Evolutionary conservation across 345 rosid genomes (phyloP).

Genomic region (Acer saccharum): DNA sequence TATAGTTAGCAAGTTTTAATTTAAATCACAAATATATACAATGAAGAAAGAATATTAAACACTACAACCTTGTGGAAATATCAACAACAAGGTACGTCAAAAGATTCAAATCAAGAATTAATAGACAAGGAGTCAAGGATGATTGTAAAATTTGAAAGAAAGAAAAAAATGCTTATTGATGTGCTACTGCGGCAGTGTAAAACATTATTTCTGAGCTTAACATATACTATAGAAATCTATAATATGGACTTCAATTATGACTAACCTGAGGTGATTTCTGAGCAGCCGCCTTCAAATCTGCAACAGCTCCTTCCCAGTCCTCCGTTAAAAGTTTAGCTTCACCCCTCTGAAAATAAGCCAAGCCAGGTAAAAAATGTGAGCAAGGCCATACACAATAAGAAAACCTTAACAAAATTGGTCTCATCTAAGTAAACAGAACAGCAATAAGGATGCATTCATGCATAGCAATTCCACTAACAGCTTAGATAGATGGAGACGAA

Average conservation of each 20-base stretch:
- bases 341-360: constrained; percentile 60
- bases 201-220: constrained; percentile 1
- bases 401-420: neutral
- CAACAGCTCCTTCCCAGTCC: constrained; percentile 99
- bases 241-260: neutral
- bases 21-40: neutral
- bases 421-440: neutral
- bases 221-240: neutral
- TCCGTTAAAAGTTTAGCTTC: constrained; percentile 93
- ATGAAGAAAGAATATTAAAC: neutral
- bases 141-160: neutral
- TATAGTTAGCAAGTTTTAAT: constrained; percentile 16
- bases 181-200: neutral
- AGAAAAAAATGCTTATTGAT: neutral
- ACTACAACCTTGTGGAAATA: neutral
- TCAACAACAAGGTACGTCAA: neutral
- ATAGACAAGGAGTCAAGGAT: neutral
- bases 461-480: neutral
- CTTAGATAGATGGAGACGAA: neutral
- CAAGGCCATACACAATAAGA: neutral
- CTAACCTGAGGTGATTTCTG: constrained; percentile 87
- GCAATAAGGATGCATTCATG: constrained; percentile 6
- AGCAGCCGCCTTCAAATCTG: constrained; percentile 85
- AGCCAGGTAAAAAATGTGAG: constrained; percentile 8
- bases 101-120: neutral